Evolutionary conservation across 139 green algal genomes (phyloP).

Genomic region (Spirogloea muscicola): DNA sequence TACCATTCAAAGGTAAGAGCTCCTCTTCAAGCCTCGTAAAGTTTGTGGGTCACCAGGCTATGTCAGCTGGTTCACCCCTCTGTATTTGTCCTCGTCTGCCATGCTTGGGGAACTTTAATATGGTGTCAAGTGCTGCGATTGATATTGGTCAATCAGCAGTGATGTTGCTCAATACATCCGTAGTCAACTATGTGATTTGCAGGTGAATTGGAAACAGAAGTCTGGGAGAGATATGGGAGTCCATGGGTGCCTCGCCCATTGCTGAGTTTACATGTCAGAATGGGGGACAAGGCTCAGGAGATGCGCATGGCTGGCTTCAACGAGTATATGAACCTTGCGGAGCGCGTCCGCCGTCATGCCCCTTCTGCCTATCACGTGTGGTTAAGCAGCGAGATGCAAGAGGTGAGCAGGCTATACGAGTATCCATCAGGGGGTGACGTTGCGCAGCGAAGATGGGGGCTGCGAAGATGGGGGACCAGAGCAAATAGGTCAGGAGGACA

Average conservation of each 20-base stretch:
- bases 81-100: not conserved
- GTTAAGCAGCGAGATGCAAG: constrained; percentile 22
- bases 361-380: not conserved
- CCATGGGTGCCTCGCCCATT: not conserved
- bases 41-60: too few species aligned
- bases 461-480: too few species aligned
- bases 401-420: not conserved
- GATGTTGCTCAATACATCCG: too few species aligned
- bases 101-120: not conserved
- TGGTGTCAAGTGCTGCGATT: not conserved
- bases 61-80: too few species aligned
- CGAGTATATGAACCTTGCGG: constrained; percentile 15
- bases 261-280: not conserved
- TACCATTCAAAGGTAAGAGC: too few species aligned
- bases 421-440: too few species aligned
- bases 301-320: not conserved
- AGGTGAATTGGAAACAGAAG: not conserved
- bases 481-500: too few species aligned
- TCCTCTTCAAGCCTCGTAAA: too few species aligned
- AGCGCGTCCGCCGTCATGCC: not conserved
- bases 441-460: too few species aligned
- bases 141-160: not conserved
- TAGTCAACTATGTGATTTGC: not conserved
- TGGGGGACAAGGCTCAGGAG: constrained; percentile 14
- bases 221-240: not conserved